Base-by-base conservation (phyloP, 257 asterid species). In the Solanum chaucha region DNA sequence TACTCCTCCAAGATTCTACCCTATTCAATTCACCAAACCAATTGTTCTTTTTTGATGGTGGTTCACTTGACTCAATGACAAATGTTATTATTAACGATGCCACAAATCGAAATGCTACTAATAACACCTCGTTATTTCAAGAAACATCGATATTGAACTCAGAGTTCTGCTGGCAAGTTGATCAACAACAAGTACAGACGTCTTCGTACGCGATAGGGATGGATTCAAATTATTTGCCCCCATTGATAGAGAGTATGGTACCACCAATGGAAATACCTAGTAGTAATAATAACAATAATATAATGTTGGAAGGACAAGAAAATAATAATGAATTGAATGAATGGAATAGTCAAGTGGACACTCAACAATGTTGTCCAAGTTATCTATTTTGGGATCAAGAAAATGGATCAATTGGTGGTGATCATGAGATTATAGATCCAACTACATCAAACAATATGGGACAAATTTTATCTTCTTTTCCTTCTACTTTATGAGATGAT, bases 371-470 rank as follows among this genome's bases (percentile, higher is more conserved):
- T 82, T 90, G 95, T 20, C 67, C 82, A 46, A 92, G 93, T 88
- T 94, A 89, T 90, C 89, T 93, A 77, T 94, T 92, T 58, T 95
- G 98, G 99, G 98, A 96, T 77, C 95, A 93, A 87, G 65, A 89
- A 10, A 94, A 88, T 35, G 95, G 91, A 55, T 90, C 88, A 59
- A 82, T 92, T 20, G 94, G 93, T 8, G 96, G 90, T 73, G 94
- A 81, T 75, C 83, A 92, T 20, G 97, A 93, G 26, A 71, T 87
- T 32, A 86, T 71, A 11, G 55, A 89, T 26, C 89, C 92, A 44
- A 41, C 88, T 55, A 34, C 93, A n/a, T 86, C 94, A 34, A 93
- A 86, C 82, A 87, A 92, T 88, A 93, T 92, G 30, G 84, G 87
- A 28, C 61, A 93, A 85, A 20, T 94, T 12, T 85, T 74, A 80